Evolutionary conservation across 2,329 filamentous ascomycete species (phyloP).

Genomic region (Sarocladium brachiariae): DNA sequence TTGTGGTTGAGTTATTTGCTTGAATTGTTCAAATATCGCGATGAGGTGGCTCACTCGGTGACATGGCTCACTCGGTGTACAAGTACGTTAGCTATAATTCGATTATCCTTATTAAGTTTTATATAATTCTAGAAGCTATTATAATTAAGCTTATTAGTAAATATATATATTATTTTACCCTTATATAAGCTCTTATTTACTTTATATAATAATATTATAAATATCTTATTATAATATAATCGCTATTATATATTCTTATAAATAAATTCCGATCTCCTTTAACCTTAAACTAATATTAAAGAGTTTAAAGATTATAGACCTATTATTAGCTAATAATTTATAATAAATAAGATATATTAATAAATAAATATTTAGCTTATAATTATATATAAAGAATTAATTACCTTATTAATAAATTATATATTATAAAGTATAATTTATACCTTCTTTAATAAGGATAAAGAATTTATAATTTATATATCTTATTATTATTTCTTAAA

Average conservation of each 20-base stretch:
- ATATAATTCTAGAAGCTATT: slow-evolving; percentile 17
- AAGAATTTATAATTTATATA: slow-evolving; percentile 6
- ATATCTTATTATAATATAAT: slow-evolving; percentile 17
- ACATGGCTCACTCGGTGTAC: too few species aligned
- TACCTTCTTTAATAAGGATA: too few species aligned
- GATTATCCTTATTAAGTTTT: slow-evolving; percentile 12
- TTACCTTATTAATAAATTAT: too few species aligned
- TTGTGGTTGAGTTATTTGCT: too few species aligned
- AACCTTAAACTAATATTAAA: slow-evolving; percentile 11
- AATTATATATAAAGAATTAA: too few species aligned
- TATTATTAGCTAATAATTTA: too few species aligned
- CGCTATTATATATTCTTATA: slow-evolving; percentile 14
- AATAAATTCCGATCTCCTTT: slow-evolving; percentile 12
- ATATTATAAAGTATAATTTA: too few species aligned
- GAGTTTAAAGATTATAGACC: slow-evolving; percentile 12
- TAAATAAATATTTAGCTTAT: neutral
- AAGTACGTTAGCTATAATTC: slow-evolving; percentile 16
- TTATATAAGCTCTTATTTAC: slow-evolving; percentile 10
- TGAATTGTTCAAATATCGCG: too few species aligned
- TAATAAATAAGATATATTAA: neutral
- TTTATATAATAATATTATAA: slow-evolving; percentile 16
- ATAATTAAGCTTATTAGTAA: slow-evolving; percentile 15
- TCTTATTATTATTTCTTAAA: neutral
- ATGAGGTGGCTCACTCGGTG: too few species aligned
- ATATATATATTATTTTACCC: slow-evolving; percentile 17